Evolutionary conservation across 345 rosid species (phyloP), one percentile per base, ranked within the genome.

Genomic region (Cochlearia excelsa): DNA sequence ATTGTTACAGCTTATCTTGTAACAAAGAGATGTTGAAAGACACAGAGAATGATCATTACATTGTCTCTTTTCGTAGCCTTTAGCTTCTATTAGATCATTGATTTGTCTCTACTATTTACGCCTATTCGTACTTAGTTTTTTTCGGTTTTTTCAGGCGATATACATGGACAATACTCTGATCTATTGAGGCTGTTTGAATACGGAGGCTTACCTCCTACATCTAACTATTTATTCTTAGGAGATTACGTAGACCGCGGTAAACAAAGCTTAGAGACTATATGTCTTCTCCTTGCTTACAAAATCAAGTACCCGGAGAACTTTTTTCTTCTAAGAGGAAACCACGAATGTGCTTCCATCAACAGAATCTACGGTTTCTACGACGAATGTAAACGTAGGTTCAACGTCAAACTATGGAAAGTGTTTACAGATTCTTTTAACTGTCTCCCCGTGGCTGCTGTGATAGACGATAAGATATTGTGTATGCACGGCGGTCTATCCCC

Each of bases 401-500:
- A 78, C 73, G 87, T 90, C 50, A 80, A 83, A 39, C 63, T 90
- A n/a, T 90, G 97, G 95, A 90, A 74, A 72, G 79, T 75, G 1
- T 90, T 90, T 65, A 87, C 97, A 2, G 95, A 87, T 35, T 87
- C 88, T 76, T 90, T 90, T 52, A 87, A 90, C 77, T 90, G 97
- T 72, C 93, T 90, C 47, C 97, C 97, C 1, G 90, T 90, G 61
- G 95, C 95, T 62, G 97, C 90, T 68, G 79, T 85, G n/a, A 85
- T 90, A 63, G 97, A 90, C 37, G 97, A 87, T 51, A 90, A 87
- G 73, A 90, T 90, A 61, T 63, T 90, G 74, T 90, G 97, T 75
- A 90, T 90, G 97, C 97, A 90, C 41, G 97, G 95, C 59, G 97
- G 95, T 2, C 88, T 90, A 53, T 90, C 97, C 71, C 97, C 95